Percentiles rank a stretch among this genome's conserved stretches.
Evolutionary conservation across 2,329 filamentous ascomycete genomes (phyloP).

Genomic region (Fusarium hainanense): DNA sequence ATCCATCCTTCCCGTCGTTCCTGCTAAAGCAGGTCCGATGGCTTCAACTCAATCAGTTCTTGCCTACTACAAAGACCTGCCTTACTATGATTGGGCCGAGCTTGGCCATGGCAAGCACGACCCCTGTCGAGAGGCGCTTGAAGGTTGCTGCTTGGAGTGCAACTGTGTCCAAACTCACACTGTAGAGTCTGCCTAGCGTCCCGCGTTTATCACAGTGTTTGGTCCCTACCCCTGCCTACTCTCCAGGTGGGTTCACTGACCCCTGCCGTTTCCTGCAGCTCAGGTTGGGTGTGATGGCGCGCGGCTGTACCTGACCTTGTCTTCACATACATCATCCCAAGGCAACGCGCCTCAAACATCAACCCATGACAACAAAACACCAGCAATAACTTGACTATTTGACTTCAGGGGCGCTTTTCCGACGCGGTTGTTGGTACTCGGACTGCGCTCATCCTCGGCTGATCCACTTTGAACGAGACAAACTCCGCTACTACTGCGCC

Average conservation of each 20-base stretch:
- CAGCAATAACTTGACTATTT: constrained; percentile 24
- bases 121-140: constrained; percentile 38
- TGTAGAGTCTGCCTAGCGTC: constrained; percentile 5
- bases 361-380: constrained; percentile 35
- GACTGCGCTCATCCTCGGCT: constrained; percentile 19
- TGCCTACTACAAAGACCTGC: constrained; percentile 33
- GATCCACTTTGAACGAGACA: constrained; percentile 32
- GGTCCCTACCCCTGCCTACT: constrained; percentile 10
- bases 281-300: constrained; percentile 37
- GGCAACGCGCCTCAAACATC: constrained; percentile 36
- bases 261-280: constrained; percentile 35
- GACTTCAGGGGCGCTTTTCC: constrained; percentile 22
- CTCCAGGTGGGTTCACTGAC: constrained; percentile 31
- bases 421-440: constrained; percentile 20
- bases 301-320: constrained; percentile 42
- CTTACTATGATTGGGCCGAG: constrained; percentile 26
- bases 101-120: constrained; percentile 19
- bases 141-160: constrained; percentile 16
- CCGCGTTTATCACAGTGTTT: constrained; percentile 33
- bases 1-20: constrained; percentile 29
- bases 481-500: constrained; percentile 29
- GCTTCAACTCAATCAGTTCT: constrained; percentile 32
- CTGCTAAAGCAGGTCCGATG: constrained; percentile 38
- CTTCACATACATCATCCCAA: constrained; percentile 20
- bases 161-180: not conserved